phyloP scores from a whole-genome alignment of 2,329 filamentous ascomycete species.

The Penicillium sp. region DNA sequence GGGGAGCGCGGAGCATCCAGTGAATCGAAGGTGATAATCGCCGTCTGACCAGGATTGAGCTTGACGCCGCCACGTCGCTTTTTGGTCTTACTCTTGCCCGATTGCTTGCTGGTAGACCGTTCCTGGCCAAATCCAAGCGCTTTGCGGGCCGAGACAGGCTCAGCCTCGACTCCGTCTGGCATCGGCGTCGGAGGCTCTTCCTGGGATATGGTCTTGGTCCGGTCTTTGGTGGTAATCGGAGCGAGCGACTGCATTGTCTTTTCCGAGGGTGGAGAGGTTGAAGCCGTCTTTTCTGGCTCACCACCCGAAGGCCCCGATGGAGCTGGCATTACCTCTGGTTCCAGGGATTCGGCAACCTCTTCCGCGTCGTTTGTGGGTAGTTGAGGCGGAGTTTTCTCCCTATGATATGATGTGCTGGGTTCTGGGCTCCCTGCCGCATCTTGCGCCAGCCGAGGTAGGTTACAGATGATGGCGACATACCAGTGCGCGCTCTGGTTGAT shows the following conservation, averaged over 20 bases:
- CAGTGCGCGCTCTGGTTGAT: constrained; percentile 85
- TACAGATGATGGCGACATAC: constrained; percentile 94
- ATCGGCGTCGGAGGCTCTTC: constrained; percentile 30
- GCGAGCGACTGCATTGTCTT: constrained; percentile 21
- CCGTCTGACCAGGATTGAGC: constrained; percentile 51
- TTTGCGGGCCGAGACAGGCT: constrained; percentile 11
- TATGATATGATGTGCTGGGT: constrained; percentile 3
- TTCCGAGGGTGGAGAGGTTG: constrained; percentile 14
- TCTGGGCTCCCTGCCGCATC: constrained; percentile 5
- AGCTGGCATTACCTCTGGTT: constrained; percentile 5
- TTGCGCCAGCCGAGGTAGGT: constrained; percentile 60
- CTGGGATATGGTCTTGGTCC: constrained; percentile 14
- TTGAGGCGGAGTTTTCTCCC: constrained; percentile 8
- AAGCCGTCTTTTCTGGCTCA: not conserved
- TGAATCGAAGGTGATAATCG: constrained; percentile 84
- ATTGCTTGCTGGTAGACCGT: not conserved
- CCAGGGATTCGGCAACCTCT: constrained; percentile 27
- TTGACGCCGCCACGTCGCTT: constrained; percentile 33
- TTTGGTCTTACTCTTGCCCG: constrained; percentile 8
- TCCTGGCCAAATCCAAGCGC: not conserved
- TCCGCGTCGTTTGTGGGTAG: constrained; percentile 16
- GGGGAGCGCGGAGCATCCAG: constrained; percentile 59
- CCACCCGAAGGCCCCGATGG: constrained; percentile 3
- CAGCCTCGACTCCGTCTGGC: no score
- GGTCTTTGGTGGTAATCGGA: constrained; percentile 18